phyloP scores from a whole-genome alignment of 129 eudicot genomes.

The Pseudognaphalium luteoalbum region DNA sequence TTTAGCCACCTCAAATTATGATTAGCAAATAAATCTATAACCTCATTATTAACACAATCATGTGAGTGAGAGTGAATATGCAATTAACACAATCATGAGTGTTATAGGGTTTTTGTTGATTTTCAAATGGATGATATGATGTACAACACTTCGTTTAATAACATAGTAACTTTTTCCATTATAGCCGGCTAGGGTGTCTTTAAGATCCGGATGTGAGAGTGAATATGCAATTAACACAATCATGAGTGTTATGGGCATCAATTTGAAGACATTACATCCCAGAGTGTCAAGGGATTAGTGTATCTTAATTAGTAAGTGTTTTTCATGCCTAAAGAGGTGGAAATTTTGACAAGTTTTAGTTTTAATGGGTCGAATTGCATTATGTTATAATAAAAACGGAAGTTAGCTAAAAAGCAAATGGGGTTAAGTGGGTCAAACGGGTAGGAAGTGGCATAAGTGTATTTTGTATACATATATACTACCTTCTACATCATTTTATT shows the following conservation, averaged over 20 bases:
- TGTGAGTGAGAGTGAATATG: too few relatives aligned
- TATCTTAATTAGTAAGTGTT: not conserved
- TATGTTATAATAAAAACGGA: not conserved
- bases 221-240: constrained; percentile 90
- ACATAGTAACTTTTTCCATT: not conserved
- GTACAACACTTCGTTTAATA: too few relatives aligned
- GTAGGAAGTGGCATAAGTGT: not conserved
- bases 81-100: too few relatives aligned
- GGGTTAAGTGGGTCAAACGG: not conserved
- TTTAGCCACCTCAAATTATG: too few relatives aligned
- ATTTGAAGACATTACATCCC: constrained; percentile 38
- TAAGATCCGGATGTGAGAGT: constrained; percentile 82
- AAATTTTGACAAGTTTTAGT: not conserved
- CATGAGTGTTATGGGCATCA: constrained; percentile 96
- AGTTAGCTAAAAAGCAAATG: not conserved
- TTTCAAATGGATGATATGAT: too few relatives aligned
- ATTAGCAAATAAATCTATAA: too few relatives aligned
- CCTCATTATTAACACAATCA: too few relatives aligned
- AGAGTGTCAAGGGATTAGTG: constrained; percentile 96
- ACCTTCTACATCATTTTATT: not conserved
- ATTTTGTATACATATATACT: too few relatives aligned
- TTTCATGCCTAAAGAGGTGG: not conserved
- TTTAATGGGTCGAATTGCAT: not conserved
- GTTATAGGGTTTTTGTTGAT: too few relatives aligned
- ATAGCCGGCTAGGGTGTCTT: constrained; percentile 88